Evolutionary conservation across 495 filamentous ascomycete genomes (phyloP).

Genomic region (Aeminium ludgeri): DNA sequence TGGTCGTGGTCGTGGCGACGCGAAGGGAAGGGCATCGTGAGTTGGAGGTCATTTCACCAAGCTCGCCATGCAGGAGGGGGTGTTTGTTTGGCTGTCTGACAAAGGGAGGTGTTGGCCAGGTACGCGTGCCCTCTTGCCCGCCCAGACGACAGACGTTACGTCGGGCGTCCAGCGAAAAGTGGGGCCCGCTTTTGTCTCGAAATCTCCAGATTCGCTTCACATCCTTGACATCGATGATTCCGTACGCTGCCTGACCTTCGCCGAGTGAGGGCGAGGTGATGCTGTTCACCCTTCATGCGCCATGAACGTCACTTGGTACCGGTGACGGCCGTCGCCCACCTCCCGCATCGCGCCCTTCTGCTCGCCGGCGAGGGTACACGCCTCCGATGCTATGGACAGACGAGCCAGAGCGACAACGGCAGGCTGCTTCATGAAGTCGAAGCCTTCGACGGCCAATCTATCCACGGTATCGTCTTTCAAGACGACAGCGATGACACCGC

Average conservation of each 20-base stretch:
- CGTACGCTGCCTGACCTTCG: too few relatives aligned
- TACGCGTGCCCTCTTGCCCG: too few relatives aligned
- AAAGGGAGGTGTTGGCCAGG: too few relatives aligned
- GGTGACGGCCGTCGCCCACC: constrained; percentile 41
- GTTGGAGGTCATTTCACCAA: neutral
- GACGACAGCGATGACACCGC: neutral
- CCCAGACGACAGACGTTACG: too few relatives aligned
- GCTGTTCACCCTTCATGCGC: constrained; percentile 5
- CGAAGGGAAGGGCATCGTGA: constrained; percentile 6
- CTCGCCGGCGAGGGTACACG: constrained; percentile 54
- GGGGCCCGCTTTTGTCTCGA: too few relatives aligned
- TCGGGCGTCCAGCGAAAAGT: too few relatives aligned
- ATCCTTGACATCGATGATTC: too few relatives aligned
- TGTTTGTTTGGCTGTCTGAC: too few relatives aligned
- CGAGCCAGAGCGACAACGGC: constrained; percentile 23
- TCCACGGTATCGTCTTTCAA: constrained; percentile 47
- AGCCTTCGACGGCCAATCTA: constrained; percentile 45
- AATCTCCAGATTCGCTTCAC: too few relatives aligned
- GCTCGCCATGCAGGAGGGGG: neutral
- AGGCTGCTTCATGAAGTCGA: constrained; percentile 24
- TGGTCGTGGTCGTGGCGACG: constrained; percentile 1
- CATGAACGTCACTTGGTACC: constrained; percentile 27
- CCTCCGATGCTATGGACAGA: constrained; percentile 40
- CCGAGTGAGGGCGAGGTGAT: too few relatives aligned
- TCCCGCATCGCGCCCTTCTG: constrained; percentile 30